Conservation (phyloP, 768 basidiomycete genomes). For the Dendrothele bispora region DNA sequence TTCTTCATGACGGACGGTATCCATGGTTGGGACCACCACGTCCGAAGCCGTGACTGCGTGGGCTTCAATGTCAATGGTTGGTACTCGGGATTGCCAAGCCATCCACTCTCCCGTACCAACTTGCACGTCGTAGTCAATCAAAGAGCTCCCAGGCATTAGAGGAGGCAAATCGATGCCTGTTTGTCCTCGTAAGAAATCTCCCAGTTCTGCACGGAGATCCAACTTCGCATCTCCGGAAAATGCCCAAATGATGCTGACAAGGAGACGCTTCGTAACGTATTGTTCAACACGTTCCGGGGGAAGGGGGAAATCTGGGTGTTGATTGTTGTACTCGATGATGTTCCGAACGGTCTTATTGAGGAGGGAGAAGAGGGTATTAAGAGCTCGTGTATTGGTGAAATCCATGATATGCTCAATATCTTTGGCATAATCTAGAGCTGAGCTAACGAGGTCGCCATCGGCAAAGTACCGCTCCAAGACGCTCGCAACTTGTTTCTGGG, state of each 20-base stretch:
- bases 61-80: slow-evolving; percentile 94
- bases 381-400: slow-evolving; percentile 87
- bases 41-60: slow-evolving; percentile 96
- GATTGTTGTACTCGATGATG: slow-evolving; percentile 90
- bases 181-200: slow-evolving; percentile 79
- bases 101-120: slow-evolving; percentile 85
- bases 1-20: slow-evolving; percentile 98
- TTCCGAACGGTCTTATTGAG: slow-evolving; percentile 95
- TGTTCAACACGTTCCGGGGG: slow-evolving; percentile 81
- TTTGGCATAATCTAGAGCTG: slow-evolving; percentile 77
- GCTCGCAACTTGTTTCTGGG: slow-evolving; percentile 72
- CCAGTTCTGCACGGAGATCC: slow-evolving; percentile 85
- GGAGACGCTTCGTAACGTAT: slow-evolving; percentile 85
- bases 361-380: slow-evolving; percentile 95
- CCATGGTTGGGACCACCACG: slow-evolving; percentile 96
- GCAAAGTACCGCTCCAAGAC: slow-evolving; percentile 84
- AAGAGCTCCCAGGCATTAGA: slow-evolving; percentile 70
- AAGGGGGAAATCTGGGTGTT: slow-evolving; percentile 94
- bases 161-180: slow-evolving; percentile 90
- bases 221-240: slow-evolving; percentile 96
- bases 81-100: slow-evolving; percentile 89
- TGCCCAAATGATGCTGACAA: slow-evolving; percentile 95
- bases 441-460: slow-evolving; percentile 76
- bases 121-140: slow-evolving; percentile 95
- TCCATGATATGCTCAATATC: slow-evolving; percentile 99